Evolutionary conservation across 306 rosid genomes (phyloP), one percentile per base, ranked within the genome.

Genomic region (Hippophae rhamnoides): DNA sequence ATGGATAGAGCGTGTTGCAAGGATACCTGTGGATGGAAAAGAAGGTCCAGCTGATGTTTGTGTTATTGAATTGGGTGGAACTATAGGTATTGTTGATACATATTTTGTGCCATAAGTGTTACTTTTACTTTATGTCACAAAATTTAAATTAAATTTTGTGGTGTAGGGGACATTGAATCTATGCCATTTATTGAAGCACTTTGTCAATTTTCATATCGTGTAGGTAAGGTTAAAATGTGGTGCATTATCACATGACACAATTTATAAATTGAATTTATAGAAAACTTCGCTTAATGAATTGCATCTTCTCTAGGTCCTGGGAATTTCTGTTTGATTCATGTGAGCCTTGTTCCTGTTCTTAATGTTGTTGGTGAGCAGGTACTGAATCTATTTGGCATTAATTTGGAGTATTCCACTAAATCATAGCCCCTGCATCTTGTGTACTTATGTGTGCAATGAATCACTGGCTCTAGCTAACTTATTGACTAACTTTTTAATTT

Each of bases 281-380:
- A 26, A 9, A 74, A 55, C 61, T 57, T 72, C 43, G 64, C 57
- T 49, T 47, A 61, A 49, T 41, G 11, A 41, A 47, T 56, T 26
- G 41, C 58, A 77, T 67, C n/a, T 43, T 65, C 23, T 43, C 23
- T 69, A 88, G 96, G 96, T 60, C 59, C 82, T 53, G 94, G 89
- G 51, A 88, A 84, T 74, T 88, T 88, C 64, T 85, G 89, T 69
- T 80, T 84, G 81, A 68, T 88, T 78, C 94, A 87, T 71, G 87
- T 87, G 73, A 87, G 95, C 75, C 78, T 87, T 48, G 93, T 87
- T 58, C 95, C 93, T 56, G 77, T 87, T 65, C 83, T 87, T 48
- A 81, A 76, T 50, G 95, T 84, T 69, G 95, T 84, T 53, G 96
- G 96, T 52, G 96, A 88, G 78, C 94, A 77, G 96, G 96, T 88